Evolutionary conservation across 495 filamentous ascomycete genomes (phyloP).

Genomic region (Cercophora sp.): DNA sequence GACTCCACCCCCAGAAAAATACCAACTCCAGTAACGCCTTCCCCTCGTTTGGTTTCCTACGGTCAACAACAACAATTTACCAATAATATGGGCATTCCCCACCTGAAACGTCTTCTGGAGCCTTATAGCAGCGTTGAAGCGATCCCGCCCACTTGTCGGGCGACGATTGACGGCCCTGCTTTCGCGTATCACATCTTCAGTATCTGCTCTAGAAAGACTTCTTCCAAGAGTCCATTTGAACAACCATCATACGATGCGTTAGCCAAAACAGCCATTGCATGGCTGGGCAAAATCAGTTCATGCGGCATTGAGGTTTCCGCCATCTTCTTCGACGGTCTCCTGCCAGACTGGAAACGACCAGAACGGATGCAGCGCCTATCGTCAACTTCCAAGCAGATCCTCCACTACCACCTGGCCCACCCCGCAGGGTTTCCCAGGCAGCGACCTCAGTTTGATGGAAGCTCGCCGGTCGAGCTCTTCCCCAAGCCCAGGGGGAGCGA

Average conservation of each 20-base stretch:
- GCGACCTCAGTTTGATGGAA: neutral
- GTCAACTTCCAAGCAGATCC: conserved; percentile 19
- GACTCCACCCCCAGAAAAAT: too few species aligned
- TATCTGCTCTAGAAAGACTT: conserved; percentile 43
- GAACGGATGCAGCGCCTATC: conserved; percentile 29
- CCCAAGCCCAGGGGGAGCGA: conserved; percentile 8
- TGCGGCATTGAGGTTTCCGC: conserved; percentile 42
- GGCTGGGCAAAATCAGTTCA: conserved; percentile 51
- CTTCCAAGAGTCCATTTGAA: conserved; percentile 37
- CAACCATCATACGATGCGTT: conserved; percentile 61
- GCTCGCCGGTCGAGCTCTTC: conserved; percentile 16
- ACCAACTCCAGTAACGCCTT: too few species aligned
- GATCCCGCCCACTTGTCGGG: conserved; percentile 37
- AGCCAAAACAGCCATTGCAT: conserved; percentile 54
- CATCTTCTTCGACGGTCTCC: conserved; percentile 76
- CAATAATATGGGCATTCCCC: conserved; percentile 65
- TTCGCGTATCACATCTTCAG: conserved; percentile 68
- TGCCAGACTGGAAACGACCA: conserved; percentile 45
- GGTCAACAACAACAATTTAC: too few species aligned
- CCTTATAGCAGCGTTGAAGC: conserved; percentile 49
- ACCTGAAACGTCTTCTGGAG: conserved; percentile 53
- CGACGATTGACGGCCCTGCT: conserved; percentile 73
- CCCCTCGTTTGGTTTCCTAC: too few species aligned
- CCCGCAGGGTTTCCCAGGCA: conserved; percentile 14
- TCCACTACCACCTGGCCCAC: conserved; percentile 19